Conservation (phyloP, 352 stramenopile genomes). For the Globisporangium barbulae region DNA sequence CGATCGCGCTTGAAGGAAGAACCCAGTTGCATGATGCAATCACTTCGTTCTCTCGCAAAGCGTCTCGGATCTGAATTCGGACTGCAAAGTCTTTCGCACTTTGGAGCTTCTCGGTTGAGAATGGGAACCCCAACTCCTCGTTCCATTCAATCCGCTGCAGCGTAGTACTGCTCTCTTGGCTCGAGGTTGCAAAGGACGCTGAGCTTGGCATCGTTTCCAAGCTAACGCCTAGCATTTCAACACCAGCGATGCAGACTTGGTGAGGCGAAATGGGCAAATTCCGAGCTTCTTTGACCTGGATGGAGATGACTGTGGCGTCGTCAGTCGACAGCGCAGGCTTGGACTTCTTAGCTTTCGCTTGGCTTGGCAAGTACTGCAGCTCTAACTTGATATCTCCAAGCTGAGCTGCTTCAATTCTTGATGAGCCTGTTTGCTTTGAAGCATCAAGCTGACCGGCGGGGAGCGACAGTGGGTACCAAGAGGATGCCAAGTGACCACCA, state of each 20-base stretch:
- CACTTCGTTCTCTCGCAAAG: conserved; percentile 12
- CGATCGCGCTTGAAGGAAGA: conserved; percentile 22
- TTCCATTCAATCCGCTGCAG: conserved; percentile 14
- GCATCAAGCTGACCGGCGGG: neutral
- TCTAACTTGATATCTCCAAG: conserved; percentile 34
- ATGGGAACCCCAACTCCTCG: conserved; percentile 16
- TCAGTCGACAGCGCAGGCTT: neutral
- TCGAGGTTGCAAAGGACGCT: neutral
- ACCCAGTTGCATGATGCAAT: conserved; percentile 31
- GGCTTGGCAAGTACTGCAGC: conserved; percentile 36
- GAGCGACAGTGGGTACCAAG: conserved; percentile 25
- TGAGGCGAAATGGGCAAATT: conserved; percentile 10
- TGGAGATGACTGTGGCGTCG: neutral
- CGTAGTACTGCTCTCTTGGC: neutral
- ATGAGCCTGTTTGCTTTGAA: neutral
- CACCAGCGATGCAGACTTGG: conserved; percentile 12
- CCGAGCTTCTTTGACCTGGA: conserved; percentile 15
- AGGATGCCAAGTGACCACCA: conserved; percentile 33
- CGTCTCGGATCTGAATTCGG: conserved; percentile 22
- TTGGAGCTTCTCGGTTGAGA: conserved; percentile 4
- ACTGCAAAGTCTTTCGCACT: conserved; percentile 10
- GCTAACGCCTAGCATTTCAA: conserved; percentile 21
- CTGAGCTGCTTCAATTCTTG: neutral
- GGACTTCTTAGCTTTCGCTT: neutral
- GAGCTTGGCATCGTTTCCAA: conserved; percentile 28